Base-by-base conservation (phyloP, 2,329 filamentous ascomycete genomes). In the Colletotrichum sublineola region DNA sequence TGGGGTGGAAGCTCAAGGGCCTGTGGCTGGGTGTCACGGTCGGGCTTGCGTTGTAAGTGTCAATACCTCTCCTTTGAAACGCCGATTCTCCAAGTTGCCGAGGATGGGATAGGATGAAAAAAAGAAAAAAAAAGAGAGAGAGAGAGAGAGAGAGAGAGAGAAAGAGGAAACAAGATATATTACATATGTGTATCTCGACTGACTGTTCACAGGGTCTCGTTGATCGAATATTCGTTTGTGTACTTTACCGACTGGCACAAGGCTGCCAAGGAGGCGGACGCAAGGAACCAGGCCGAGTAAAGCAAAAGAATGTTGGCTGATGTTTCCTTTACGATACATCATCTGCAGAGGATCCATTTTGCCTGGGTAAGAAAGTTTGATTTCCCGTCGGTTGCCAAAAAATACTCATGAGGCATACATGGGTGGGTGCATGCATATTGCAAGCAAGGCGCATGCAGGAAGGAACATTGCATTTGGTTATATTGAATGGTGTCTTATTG, bases 11-110 rank as follows among this genome's bases (percentile, higher is more conserved):
- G 58, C 84, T 98, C 48, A 86, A 90, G 68, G 96, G 96, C 0
- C 84, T 98, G 24, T 98, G 96, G 96, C 84, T 87, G 15, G 93
- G 94, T 29, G 90, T 95, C 8, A 92, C 91, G 0, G 81, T 97
- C 74, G 95, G 93, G 1, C 83, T 97, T 18, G 82, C 86, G 6
- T 81, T 92, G 86, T 89, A 80, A 84, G 87, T 85, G 33, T 50
- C 40, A n/a, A 31, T 24, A 24, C 31, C 48, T 31, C 8, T 20
- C 29, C 8, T 50, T 52, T 24, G 44, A 31, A 50, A 40, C 40
- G 20, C 2, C 11, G 14, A 8, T 42, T 53, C 29, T 18, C 38
- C 2, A 40, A n/a, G 8, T 33, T 48, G 12, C 29, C n/a, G 63
- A 20, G 31, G 40, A 38, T 66, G 52, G 31, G 63, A 66, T 24